phyloP scores from a whole-genome alignment of 441 rosid species.

The Cnidoscolus chayamansa region DNA sequence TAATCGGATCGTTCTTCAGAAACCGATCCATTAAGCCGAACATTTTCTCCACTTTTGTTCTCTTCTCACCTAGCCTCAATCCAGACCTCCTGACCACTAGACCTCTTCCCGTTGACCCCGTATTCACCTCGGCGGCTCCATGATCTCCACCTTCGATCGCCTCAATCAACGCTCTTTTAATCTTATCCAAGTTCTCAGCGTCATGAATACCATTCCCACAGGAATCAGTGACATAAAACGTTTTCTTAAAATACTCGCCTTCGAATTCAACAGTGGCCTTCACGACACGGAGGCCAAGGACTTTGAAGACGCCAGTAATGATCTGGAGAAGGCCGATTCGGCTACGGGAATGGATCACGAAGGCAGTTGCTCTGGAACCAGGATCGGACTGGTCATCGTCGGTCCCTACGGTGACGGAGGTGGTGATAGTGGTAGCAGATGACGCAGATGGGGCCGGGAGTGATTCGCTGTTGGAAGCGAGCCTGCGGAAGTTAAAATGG shows the following conservation, averaged over 20 bases:
- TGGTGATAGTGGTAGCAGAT: conserved; percentile 16
- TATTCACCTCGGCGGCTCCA: conserved; percentile 12
- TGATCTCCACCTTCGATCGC: conserved; percentile 32
- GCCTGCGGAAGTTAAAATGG: conserved; percentile 8
- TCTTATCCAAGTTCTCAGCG: conserved; percentile 34
- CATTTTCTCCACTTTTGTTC: conserved; percentile 44
- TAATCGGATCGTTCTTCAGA: conserved; percentile 40
- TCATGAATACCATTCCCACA: conserved; percentile 36
- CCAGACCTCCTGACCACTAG: conserved; percentile 33
- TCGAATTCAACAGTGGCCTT: conserved; percentile 34
- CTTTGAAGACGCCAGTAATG: conserved; percentile 38
- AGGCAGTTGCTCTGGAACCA: conserved; percentile 18
- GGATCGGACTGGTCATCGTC: conserved; percentile 17
- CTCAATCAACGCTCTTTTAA: conserved; percentile 32
- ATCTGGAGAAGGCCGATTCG: conserved; percentile 47
- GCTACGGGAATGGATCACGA: conserved; percentile 40
- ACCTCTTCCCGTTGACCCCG: conserved; percentile 27
- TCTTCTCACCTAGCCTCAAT: conserved; percentile 18
- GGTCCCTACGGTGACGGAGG: conserved; percentile 26
- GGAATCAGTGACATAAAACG: conserved; percentile 39
- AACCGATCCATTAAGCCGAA: conserved; percentile 48
- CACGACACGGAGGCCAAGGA: conserved; percentile 40
- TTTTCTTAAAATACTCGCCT: conserved; percentile 31
- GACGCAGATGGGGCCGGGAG: conserved; percentile 12
- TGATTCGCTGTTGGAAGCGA: conserved; percentile 22